These are phyloP conservation scores for Hypomyces rosellus DNA, from an alignment of 2,329 filamentous ascomycete genomes.

Conservation along the genomic window DNA sequence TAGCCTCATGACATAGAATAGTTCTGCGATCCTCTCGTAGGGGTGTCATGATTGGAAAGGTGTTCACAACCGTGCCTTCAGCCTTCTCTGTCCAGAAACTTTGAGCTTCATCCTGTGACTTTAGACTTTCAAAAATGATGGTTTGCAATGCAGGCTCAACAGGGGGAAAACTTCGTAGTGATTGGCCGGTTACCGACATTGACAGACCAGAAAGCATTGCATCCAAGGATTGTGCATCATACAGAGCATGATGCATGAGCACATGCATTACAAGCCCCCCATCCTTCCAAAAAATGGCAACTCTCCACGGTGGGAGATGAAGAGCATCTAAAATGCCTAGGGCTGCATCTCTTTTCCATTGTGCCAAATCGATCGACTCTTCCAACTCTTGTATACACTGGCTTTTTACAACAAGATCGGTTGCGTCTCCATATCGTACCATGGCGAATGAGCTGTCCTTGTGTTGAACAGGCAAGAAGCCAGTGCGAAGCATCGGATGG, in stretches of 20 bases:
- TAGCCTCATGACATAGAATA: slow-evolving; percentile 27
- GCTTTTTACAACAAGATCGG: background rate
- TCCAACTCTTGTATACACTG: background rate
- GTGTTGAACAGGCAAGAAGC: slow-evolving; percentile 60
- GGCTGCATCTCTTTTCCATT: slow-evolving; percentile 32
- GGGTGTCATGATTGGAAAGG: slow-evolving; percentile 73
- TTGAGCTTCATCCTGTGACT: slow-evolving; percentile 29
- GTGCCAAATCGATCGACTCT: slow-evolving; percentile 22
- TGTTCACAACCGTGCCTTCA: slow-evolving; percentile 50
- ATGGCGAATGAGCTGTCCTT: slow-evolving; percentile 62
- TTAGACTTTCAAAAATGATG: slow-evolving; percentile 32
- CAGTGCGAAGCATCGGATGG: slow-evolving; percentile 70
- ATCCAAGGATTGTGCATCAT: slow-evolving; percentile 72
- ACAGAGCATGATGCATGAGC: slow-evolving; percentile 71
- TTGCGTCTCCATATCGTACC: slow-evolving; percentile 49
- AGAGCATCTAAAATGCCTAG: slow-evolving; percentile 35
- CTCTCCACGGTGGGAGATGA: slow-evolving; percentile 56
- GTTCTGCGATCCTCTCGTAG: slow-evolving; percentile 34
- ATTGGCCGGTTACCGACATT: slow-evolving; percentile 18
- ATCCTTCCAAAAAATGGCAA: slow-evolving; percentile 39
- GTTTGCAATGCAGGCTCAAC: slow-evolving; percentile 34
- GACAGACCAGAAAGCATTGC: slow-evolving; percentile 56
- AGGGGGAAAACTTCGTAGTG: slow-evolving; percentile 8
- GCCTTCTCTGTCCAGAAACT: slow-evolving; percentile 59
- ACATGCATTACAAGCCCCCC: slow-evolving; percentile 33